Base-by-base conservation (phyloP, 2,329 filamentous ascomycete species). In the Cordyceps fumosorosea region DNA sequence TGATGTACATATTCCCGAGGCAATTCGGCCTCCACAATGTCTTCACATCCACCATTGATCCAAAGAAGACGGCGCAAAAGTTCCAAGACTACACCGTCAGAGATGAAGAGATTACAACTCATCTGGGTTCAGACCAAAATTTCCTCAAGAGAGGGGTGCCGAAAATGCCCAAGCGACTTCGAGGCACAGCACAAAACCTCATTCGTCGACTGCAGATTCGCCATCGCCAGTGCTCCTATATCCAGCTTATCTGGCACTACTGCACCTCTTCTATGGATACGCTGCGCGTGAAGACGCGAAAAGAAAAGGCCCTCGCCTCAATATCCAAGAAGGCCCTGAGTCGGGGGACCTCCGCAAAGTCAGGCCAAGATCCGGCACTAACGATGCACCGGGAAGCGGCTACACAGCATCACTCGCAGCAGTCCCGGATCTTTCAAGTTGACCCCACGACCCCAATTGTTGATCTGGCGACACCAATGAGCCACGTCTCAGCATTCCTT, bases 1-100 rank as follows among this genome's bases (percentile, higher is more conserved):
- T 96, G 83, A 95, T 93, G 79, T 93, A 98, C 73, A 87, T 99
- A 1, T 99, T 99, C 68, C 95, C 95, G 37, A 83, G 88, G 12
- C 93, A 98, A 69, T 98, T 96, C 70, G 85, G 85, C 16, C 78
- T 99, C 3, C 91, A 96, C 70, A 99, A 98, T 73, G 91, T 89
- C n/a, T 97, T 98, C 71, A 91, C 87, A 0, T 90, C 87, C 5
- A 76, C 78, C 3, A 81, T 89, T 18, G 83, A 95, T 71, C 72
- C 71, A 24, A 81, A 76, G 55, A 84, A 90, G 68, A 93, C 88
- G 0, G 78, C 84, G 0, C 89, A 93, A 67, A 83, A 83, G 29
- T 87, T 93, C 69, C 90, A 91, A 69, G 92, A 96, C 72, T 96
- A 96, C 71, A 93, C 89, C 0, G 73, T 91, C 12, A 87, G 93